A percentile compares a stretch with the other conserved stretches of the same genome.
phyloP scores from a whole-genome alignment of 2,329 filamentous ascomycete genomes.

The Epichloe uncinata region DNA sequence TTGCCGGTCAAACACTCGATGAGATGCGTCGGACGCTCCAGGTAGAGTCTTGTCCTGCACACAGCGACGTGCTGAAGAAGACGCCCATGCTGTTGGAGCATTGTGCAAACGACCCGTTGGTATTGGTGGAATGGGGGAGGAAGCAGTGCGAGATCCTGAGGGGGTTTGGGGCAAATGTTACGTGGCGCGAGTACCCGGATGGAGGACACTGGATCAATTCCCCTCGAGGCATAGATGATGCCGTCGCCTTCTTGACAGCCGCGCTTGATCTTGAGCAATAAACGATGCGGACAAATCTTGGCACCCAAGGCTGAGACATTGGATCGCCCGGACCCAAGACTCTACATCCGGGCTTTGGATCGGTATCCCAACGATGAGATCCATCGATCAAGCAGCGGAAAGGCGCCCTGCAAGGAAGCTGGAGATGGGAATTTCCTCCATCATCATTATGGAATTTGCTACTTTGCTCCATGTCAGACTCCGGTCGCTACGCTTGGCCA shows the following conservation, averaged over 20 bases:
- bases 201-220: constrained; percentile 33
- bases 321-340: constrained; percentile 13
- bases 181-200: constrained; percentile 26
- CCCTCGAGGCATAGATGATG: constrained; percentile 29
- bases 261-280: neutral
- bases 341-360: constrained; percentile 23
- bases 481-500: too few relatives aligned
- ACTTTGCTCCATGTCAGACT: constrained; percentile 24
- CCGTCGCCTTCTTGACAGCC: constrained; percentile 18
- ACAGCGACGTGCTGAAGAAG: constrained; percentile 20
- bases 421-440: constrained; percentile 23
- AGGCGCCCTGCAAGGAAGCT: constrained; percentile 22
- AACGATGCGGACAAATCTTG: too few relatives aligned
- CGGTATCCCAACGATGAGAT: constrained; percentile 24
- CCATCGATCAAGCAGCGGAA: constrained; percentile 21
- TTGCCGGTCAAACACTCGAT: constrained; percentile 16
- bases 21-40: constrained; percentile 20
- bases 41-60: constrained; percentile 12
- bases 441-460: constrained; percentile 25
- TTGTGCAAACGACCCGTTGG: constrained; percentile 29
- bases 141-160: constrained; percentile 20
- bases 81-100: constrained; percentile 33
- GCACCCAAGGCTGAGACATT: constrained; percentile 8
- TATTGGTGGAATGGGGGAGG: constrained; percentile 21
- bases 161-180: constrained; percentile 23